A percentile compares a stretch with the other conserved stretches of the same genome.
Conservation (phyloP, 129 eudicot genomes). For the Ambrosia artemisiifolia region DNA sequence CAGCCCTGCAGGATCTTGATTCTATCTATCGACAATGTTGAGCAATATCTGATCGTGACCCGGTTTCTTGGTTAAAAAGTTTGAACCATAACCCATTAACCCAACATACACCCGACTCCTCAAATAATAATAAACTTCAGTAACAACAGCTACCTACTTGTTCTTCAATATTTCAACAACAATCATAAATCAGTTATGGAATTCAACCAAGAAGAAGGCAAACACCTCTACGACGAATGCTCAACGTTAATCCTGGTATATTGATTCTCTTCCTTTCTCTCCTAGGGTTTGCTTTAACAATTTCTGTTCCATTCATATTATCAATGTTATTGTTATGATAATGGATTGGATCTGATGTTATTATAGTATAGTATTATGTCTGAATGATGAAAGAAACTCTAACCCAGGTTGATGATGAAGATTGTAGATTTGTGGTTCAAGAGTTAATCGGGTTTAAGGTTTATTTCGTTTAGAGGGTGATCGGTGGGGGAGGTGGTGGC, state of each 20-base stretch:
- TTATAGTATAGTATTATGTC: no score
- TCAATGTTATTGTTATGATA: neutral
- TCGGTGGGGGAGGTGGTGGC: no score
- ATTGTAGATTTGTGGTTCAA: no score
- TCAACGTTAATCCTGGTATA: constrained; percentile 81
- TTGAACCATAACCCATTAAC: constrained; percentile 10
- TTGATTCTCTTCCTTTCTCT: constrained; percentile 1
- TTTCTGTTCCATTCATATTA: no score
- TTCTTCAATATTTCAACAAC: constrained; percentile 17
- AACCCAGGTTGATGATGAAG: no score
- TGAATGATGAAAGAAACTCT: no score
- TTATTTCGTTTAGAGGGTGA: no score
- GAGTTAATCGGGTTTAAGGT: no score
- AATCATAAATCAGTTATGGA: constrained; percentile 48
- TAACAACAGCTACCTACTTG: constrained; percentile 14
- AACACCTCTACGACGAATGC: constrained; percentile 42
- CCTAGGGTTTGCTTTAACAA: no score
- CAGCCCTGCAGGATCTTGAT: neutral
- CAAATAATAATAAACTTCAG: neutral
- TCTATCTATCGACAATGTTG: neutral
- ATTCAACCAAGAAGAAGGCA: constrained; percentile 60
- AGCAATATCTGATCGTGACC: constrained; percentile 10
- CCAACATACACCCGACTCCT: neutral
- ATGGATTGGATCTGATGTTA: no score
- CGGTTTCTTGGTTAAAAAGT: neutral